Conservation (phyloP, 2,329 filamentous ascomycete species). For the Cadophora luteo-olivacea region DNA sequence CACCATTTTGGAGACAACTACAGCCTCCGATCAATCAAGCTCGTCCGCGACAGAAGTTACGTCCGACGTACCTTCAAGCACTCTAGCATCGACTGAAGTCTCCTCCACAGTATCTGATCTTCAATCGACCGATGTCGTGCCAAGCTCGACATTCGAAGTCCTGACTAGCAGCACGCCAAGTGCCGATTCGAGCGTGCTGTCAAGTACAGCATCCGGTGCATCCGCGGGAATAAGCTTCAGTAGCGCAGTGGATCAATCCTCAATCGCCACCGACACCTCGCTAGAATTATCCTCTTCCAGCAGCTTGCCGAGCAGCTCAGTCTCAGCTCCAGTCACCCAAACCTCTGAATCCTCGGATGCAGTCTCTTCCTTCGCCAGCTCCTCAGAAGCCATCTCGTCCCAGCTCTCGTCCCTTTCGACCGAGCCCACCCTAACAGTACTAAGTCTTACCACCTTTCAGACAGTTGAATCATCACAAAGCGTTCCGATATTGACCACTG, state of each 20-base stretch:
- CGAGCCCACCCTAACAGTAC: neutral
- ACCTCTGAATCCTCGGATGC: neutral
- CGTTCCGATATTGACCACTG: neutral
- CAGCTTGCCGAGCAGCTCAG: neutral
- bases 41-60: too few species aligned
- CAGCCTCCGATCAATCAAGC: neutral
- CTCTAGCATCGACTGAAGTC: neutral
- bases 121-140: neutral
- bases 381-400: neutral
- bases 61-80: neutral
- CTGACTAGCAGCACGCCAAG: neutral
- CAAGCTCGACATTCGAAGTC: neutral
- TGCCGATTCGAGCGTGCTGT: neutral
- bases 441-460: slow-evolving; percentile 16
- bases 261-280: neutral
- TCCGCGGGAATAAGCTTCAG: neutral
- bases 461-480: neutral
- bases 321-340: neutral
- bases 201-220: neutral
- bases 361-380: neutral
- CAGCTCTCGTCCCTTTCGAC: neutral
- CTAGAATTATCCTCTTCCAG: neutral
- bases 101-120: neutral
- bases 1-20: neutral
- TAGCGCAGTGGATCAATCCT: neutral